Base-by-base conservation (phyloP, 768 basidiomycete species). In the Suillus bovinus region DNA sequence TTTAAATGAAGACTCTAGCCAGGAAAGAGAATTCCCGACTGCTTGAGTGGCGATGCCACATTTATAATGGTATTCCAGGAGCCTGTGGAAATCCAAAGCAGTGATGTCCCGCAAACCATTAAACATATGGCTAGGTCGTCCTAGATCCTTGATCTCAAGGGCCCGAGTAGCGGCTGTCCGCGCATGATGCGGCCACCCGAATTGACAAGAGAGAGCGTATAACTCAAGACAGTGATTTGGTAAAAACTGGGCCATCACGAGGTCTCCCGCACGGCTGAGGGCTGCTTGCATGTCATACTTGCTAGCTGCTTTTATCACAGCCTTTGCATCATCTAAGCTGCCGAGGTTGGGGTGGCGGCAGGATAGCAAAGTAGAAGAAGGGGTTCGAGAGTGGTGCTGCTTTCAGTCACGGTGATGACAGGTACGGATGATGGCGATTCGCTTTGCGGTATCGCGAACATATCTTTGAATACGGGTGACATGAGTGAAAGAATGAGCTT, bases 391-490 rank as follows among this genome's bases (percentile, higher is more conserved):
- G 63, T 67, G 4, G 58, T 58, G 11, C 60, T 63, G 49, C 59
- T 63, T 53, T 75, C 74, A 1, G 65, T 20, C 0, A 72, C 61
- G 22, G 61, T 11, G 64, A 57, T 63, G 5, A 62, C 4, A 4
- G 52, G 62, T 16, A 46, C 17, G 6, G 62, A 34, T 3, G 33
- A 31, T 39, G 39, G 34, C 6, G 34, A 22, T 1, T 79, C 73
- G 61, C 46, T 46, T 47, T 67, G 67, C 14, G 81, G 82, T 31
- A 84, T 70, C 14, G 78, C 71, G 63, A 85, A 79, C 71, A 83
- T 79, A 60, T 74, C 73, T 29, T 74, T 72, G 67, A 86, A 86
- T 62, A 86, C 77, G 6, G 80, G 76, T 2, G 85, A 86, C 0
- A 81, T 76, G 13, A 82, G 68, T 8, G 80, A 75, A 11, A 86